Conservation (phyloP, 2,329 filamentous ascomycete species). For the Neobulgaria alba region DNA sequence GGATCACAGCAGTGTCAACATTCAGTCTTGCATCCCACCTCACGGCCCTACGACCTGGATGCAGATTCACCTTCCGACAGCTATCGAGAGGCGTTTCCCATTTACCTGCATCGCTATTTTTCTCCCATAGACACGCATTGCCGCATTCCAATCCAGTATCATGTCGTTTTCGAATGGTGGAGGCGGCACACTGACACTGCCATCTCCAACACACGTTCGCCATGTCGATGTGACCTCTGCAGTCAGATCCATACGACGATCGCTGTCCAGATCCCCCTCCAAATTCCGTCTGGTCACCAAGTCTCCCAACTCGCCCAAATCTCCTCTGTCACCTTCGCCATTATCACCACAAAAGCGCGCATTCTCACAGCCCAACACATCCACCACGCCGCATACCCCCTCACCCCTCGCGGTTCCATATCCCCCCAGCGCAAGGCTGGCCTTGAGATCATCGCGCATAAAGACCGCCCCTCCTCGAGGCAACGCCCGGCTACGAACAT, state of each 20-base stretch:
- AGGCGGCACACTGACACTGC: conserved; percentile 75
- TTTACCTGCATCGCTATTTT: no score
- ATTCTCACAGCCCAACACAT: conserved; percentile 40
- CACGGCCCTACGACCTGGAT: no score
- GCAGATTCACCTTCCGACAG: no score
- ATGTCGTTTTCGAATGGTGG: conserved; percentile 53
- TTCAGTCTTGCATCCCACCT: no score
- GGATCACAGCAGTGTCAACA: no score
- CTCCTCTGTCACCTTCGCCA: conserved; percentile 50
- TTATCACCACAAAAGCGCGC: conserved; percentile 38
- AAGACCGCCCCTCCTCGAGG: conserved; percentile 48
- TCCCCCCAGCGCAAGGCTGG: conserved; percentile 58
- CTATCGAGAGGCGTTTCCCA: neutral
- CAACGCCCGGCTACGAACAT: conserved; percentile 55
- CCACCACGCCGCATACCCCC: conserved; percentile 32
- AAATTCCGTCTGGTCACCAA: conserved; percentile 62
- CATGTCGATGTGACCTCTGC: conserved; percentile 76
- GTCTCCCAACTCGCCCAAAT: conserved; percentile 35
- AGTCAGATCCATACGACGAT: conserved; percentile 75
- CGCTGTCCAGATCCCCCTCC: conserved; percentile 87
- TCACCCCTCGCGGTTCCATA: conserved; percentile 56
- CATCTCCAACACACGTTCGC: conserved; percentile 76
- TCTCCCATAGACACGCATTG: conserved; percentile 3
- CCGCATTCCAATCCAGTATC: conserved; percentile 26
- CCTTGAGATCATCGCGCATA: conserved; percentile 53